A percentile compares a stretch with the other conserved stretches of the same genome.
Conservation (phyloP, 768 basidiomycete genomes). For the Clathrus columnatus region DNA sequence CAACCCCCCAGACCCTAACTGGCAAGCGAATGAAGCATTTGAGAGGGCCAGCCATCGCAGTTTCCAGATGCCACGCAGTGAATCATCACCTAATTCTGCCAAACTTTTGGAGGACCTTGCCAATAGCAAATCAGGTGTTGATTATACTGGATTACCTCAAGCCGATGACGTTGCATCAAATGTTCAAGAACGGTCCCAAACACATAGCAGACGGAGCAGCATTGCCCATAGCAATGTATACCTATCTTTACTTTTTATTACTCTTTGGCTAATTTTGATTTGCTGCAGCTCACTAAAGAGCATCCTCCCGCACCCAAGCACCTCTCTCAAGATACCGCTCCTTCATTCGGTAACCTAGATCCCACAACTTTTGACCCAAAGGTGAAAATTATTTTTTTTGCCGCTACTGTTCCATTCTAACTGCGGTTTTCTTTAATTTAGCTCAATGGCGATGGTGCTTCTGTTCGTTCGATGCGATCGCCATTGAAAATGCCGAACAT, state of each 20-base stretch:
- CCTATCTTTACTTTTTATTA: not conserved
- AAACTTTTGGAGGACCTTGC: conserved; percentile 10
- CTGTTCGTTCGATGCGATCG: not conserved
- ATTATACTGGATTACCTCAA: conserved; percentile 8
- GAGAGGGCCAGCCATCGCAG: not conserved
- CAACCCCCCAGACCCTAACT: not conserved
- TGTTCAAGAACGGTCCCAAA: conserved; percentile 7
- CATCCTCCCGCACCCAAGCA: conserved; percentile 4
- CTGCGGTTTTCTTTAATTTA: not conserved
- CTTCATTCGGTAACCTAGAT: conserved; percentile 8
- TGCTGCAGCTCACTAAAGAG: not conserved
- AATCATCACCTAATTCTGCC: conserved; percentile 7
- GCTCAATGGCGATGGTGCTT: not conserved
- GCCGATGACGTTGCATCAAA: conserved; percentile 8
- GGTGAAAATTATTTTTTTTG: not conserved
- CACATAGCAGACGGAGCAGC: conserved; percentile 7
- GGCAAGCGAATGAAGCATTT: not conserved
- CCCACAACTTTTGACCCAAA: conserved; percentile 1
- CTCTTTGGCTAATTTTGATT: not conserved
- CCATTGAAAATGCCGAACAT: conserved; percentile 2
- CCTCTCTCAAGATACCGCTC: conserved; percentile 6
- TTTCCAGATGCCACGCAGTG: conserved; percentile 2
- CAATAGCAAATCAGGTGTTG: conserved; percentile 9
- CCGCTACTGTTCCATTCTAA: not conserved
- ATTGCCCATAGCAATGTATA: not conserved